phyloP scores from a whole-genome alignment of 805 yeast genomes.

The Kazachstania africana region DNA sequence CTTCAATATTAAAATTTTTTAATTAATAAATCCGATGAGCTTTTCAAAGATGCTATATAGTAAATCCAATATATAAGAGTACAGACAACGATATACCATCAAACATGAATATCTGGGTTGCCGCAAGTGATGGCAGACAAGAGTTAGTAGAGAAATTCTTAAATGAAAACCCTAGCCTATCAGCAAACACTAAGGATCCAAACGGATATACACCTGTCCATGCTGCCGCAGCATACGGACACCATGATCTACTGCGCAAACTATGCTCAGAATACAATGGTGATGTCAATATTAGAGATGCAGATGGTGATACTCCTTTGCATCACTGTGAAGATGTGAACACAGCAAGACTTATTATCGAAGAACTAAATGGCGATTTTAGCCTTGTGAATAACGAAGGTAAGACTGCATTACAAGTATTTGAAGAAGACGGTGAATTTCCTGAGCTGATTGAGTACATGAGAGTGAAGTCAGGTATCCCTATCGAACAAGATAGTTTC shows the following conservation, averaged over 20 bases:
- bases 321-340: slow-evolving; percentile 73
- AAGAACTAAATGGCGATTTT: slow-evolving; percentile 56
- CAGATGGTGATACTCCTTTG: slow-evolving; percentile 90
- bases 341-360: slow-evolving; percentile 57
- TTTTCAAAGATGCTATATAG: neutral
- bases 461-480: slow-evolving; percentile 28
- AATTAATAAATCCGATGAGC: neutral
- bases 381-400: slow-evolving; percentile 59
- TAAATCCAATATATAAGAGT: neutral
- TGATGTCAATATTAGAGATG: slow-evolving; percentile 69
- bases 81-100: neutral
- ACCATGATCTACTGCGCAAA: slow-evolving; percentile 44
- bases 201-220: slow-evolving; percentile 96
- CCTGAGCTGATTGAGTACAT: slow-evolving; percentile 68
- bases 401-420: slow-evolving; percentile 57
- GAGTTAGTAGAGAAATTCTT: slow-evolving; percentile 47
- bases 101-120: slow-evolving; percentile 74
- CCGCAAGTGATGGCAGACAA: slow-evolving; percentile 76
- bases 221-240: slow-evolving; percentile 94
- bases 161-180: slow-evolving; percentile 31
- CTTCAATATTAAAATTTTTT: too few species aligned
- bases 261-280: slow-evolving; percentile 43
- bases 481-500: slow-evolving; percentile 13
- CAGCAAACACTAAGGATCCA: slow-evolving; percentile 71
- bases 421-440: slow-evolving; percentile 76